Conservation (phyloP, 2,329 filamentous ascomycete genomes). For the Colletotrichum sp. region DNA sequence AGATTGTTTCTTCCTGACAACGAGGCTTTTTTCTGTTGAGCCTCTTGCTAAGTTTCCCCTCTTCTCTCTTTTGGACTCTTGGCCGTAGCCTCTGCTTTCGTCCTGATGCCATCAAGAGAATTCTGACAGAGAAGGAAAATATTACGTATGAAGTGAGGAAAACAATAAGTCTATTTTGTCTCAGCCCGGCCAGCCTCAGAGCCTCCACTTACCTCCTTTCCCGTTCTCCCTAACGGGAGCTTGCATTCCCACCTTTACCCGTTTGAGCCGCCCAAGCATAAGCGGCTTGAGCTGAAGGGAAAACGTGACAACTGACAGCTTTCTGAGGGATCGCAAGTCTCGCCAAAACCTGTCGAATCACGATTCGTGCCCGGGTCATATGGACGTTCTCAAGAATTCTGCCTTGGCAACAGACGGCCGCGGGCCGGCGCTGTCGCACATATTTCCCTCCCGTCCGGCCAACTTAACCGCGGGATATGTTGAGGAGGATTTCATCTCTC, state of each 20-base stretch:
- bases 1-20: neutral
- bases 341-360: neutral
- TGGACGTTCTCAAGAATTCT: neutral
- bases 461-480: neutral
- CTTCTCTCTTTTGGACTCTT: neutral
- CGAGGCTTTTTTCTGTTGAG: neutral
- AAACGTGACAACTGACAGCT: neutral
- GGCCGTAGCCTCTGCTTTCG: neutral
- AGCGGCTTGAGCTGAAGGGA: neutral
- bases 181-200: neutral
- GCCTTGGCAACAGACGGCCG: neutral
- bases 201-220: constrained; percentile 6
- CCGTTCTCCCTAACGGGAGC: neutral
- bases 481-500: neutral
- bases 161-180: constrained; percentile 1
- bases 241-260: neutral
- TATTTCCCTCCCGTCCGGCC: neutral
- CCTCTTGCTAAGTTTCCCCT: neutral
- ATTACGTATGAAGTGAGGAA: neutral
- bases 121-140: neutral
- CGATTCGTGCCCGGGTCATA: neutral
- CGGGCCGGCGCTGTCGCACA: neutral
- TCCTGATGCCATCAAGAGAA: neutral
- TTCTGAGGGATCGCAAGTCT: neutral
- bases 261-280: neutral